These are phyloP conservation scores for Rhinocladiella mackenziei DNA, from an alignment of 2,329 filamentous ascomycete species.

Conservation along the genomic window DNA sequence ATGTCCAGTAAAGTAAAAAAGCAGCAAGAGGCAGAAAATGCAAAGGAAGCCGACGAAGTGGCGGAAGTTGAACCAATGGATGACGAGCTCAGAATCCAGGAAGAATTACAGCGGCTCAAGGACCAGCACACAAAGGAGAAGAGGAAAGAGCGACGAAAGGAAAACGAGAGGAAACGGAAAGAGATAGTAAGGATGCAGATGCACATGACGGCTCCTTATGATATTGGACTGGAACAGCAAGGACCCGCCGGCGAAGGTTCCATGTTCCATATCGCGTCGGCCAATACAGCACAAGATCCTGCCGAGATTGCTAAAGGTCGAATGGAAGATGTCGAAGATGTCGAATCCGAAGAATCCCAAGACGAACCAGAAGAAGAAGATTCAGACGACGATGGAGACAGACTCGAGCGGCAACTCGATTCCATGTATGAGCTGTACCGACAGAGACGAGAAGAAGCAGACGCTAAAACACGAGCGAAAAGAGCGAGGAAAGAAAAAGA, in stretches of 20 bases:
- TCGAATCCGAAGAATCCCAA: slow-evolving; percentile 53
- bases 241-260: slow-evolving; percentile 73
- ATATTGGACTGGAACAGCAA: slow-evolving; percentile 86
- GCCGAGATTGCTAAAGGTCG: slow-evolving; percentile 69
- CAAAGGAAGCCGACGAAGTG: slow-evolving; percentile 63
- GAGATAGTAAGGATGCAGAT: slow-evolving; percentile 96
- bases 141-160: slow-evolving; percentile 77
- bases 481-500: slow-evolving; percentile 75
- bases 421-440: slow-evolving; percentile 81
- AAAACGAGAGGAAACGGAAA: slow-evolving; percentile 91
- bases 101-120: slow-evolving; percentile 76
- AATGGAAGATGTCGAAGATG: slow-evolving; percentile 63
- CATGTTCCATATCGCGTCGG: slow-evolving; percentile 79
- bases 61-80: slow-evolving; percentile 86
- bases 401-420: slow-evolving; percentile 80
- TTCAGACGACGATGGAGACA: slow-evolving; percentile 74
- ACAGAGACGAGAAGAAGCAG: slow-evolving; percentile 70
- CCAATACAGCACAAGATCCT: slow-evolving; percentile 70
- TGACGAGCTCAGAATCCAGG: slow-evolving; percentile 84
- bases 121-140: slow-evolving; percentile 72
- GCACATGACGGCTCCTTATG: slow-evolving; percentile 92
- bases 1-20: slow-evolving; percentile 51
- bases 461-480: slow-evolving; percentile 88
- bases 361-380: slow-evolving; percentile 61
- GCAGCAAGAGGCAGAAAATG: slow-evolving; percentile 35